Conservation (phyloP, 2,329 filamentous ascomycete genomes). For the Fusarium sp. region DNA sequence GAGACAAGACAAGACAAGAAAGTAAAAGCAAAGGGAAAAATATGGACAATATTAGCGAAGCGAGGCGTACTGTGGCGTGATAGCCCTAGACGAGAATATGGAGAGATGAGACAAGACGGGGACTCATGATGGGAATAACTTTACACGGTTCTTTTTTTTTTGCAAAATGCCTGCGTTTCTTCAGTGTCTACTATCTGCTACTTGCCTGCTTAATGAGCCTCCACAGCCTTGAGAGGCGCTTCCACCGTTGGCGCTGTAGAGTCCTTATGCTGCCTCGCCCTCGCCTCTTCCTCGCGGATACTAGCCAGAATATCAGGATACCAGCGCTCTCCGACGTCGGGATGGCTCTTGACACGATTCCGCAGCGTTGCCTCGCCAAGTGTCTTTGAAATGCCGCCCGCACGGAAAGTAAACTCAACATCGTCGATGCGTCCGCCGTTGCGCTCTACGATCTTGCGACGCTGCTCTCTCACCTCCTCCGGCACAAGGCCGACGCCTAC, state of each 20-base stretch:
- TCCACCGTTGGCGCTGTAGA: constrained; percentile 36
- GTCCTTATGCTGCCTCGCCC: constrained; percentile 52
- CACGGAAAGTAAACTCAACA: constrained; percentile 88
- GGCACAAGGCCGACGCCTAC: constrained; percentile 71
- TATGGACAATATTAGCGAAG: too few relatives aligned
- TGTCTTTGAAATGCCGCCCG: constrained; percentile 73
- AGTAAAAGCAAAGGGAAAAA: neutral
- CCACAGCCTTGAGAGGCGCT: constrained; percentile 46
- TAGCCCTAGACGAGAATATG: constrained; percentile 31
- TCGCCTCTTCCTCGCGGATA: constrained; percentile 70
- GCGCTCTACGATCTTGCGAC: constrained; percentile 68
- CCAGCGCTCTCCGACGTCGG: constrained; percentile 87
- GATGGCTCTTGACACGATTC: constrained; percentile 88
- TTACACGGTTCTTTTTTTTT: constrained; percentile 43
- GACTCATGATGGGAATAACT: constrained; percentile 35
- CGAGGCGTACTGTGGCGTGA: constrained; percentile 41
- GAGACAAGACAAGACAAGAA: constrained; percentile 3
- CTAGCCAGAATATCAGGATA: constrained; percentile 73
- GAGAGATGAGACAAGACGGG: constrained; percentile 15
- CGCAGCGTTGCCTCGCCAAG: constrained; percentile 86
- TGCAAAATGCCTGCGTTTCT: constrained; percentile 12
- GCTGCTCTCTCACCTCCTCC: constrained; percentile 71
- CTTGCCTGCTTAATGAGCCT: constrained; percentile 49
- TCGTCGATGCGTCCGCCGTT: constrained; percentile 75
- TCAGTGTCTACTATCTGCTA: constrained; percentile 7